Percentiles rank a stretch among this genome's conserved stretches.
Evolutionary conservation across 139 green algal species (phyloP).

Genomic region (Yamagishiella unicocca): DNA sequence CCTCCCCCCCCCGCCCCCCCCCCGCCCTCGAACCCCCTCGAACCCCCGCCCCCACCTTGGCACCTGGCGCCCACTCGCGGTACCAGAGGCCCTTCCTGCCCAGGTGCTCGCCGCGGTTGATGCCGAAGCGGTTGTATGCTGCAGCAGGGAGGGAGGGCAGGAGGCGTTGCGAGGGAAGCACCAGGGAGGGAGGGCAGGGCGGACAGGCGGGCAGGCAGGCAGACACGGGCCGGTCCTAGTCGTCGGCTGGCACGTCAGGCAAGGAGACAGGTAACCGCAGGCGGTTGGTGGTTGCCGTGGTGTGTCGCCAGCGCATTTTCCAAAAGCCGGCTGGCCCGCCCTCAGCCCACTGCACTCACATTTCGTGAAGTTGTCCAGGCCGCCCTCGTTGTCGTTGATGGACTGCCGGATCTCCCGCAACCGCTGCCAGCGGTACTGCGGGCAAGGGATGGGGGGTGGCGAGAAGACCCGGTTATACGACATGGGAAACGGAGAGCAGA

Average conservation of each 20-base stretch:
- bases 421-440: slow-evolving; percentile 90
- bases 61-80: slow-evolving; percentile 89
- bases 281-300: no score
- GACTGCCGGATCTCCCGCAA: slow-evolving; percentile 82
- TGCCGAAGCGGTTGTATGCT: slow-evolving; percentile 89
- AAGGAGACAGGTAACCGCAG: no score
- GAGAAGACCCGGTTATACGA: no score
- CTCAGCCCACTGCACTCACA: not conserved
- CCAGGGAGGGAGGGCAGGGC: not conserved
- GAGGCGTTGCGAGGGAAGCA: not conserved
- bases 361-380: slow-evolving; percentile 88
- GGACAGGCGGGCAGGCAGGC: not conserved
- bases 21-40: no score
- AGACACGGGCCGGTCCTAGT: no score
- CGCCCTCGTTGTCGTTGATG: slow-evolving; percentile 91
- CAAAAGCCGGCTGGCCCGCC: no score
- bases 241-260: no score
- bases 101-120: slow-evolving; percentile 88
- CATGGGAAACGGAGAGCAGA: no score
- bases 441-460: not conserved
- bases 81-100: slow-evolving; percentile 89
- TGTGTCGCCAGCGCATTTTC: no score
- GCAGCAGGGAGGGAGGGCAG: not conserved
- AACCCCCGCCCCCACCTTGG: slow-evolving; percentile 65
- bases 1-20: not conserved